Conservation (phyloP, 441 rosid genomes). For the Croton laevigatus region DNA sequence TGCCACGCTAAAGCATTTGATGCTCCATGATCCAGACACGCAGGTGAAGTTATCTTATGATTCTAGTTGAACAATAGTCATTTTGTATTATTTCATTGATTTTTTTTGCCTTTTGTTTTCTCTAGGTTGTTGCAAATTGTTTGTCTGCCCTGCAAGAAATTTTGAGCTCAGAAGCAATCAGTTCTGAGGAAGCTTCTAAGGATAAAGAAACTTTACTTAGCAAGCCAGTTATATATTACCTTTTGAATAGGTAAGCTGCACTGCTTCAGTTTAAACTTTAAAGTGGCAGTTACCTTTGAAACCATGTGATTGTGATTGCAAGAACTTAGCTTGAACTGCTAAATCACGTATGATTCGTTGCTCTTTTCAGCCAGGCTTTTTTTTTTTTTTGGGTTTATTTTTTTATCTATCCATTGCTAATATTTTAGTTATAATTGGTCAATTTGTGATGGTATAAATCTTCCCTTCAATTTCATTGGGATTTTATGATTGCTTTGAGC, state of each 20-base stretch:
- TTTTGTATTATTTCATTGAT: background rate
- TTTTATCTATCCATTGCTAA: too few species aligned
- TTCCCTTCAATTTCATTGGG: background rate
- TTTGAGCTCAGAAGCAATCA: slow-evolving; percentile 82
- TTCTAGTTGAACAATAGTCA: background rate
- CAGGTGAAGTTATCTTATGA: slow-evolving; percentile 47
- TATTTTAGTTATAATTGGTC: background rate
- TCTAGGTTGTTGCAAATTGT: slow-evolving; percentile 87
- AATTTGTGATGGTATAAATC: background rate
- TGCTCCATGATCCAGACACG: slow-evolving; percentile 76
- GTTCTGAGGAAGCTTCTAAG: slow-evolving; percentile 78
- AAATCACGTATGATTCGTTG: too few species aligned
- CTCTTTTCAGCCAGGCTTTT: background rate
- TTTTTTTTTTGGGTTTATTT: too few species aligned
- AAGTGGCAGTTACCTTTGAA: background rate
- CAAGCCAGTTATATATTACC: slow-evolving; percentile 65
- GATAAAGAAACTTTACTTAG: slow-evolving; percentile 82
- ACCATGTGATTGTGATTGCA: background rate
- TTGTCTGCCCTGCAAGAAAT: slow-evolving; percentile 88
- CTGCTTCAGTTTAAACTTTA: background rate
- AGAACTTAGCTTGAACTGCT: background rate
- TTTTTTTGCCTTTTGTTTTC: background rate
- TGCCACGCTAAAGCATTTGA: slow-evolving; percentile 62
- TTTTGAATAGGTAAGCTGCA: slow-evolving; percentile 63
- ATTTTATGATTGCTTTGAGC: background rate